These are phyloP conservation scores for Fomitopsis pinicola DNA, from an alignment of 1,284 basidiomycete species.

Conservation along the genomic window DNA sequence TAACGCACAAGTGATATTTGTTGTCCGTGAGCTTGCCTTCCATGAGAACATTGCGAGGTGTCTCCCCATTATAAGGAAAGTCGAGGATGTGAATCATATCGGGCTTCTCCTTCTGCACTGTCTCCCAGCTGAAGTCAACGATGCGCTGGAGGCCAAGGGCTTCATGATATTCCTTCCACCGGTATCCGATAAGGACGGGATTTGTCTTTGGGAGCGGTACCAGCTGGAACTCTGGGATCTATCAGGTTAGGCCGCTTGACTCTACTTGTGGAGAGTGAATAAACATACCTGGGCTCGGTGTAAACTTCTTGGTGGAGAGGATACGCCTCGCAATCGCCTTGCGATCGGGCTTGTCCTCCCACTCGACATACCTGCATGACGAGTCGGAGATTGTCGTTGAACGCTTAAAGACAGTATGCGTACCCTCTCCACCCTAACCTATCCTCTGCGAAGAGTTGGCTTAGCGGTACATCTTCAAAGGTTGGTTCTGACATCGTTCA, in stretches of 20 bases:
- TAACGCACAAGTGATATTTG: constrained; percentile 42
- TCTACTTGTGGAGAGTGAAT: too few species aligned
- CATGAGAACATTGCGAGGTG: constrained; percentile 37
- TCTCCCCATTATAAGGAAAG: constrained; percentile 52
- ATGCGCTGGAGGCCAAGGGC: constrained; percentile 43
- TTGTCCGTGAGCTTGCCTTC: constrained; percentile 42
- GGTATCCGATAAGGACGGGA: constrained; percentile 44
- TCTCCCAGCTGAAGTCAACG: constrained; percentile 50
- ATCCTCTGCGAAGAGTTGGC: constrained; percentile 31
- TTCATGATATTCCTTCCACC: constrained; percentile 54
- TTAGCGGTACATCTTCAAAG: constrained; percentile 17
- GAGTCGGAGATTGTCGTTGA: neutral
- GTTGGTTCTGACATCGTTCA: neutral
- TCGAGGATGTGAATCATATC: constrained; percentile 50
- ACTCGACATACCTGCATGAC: constrained; percentile 39
- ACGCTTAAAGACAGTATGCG: constrained; percentile 5
- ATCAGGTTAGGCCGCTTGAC: neutral
- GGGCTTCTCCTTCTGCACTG: constrained; percentile 48
- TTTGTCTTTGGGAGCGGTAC: constrained; percentile 48
- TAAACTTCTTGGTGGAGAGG: constrained; percentile 37
- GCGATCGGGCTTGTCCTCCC: constrained; percentile 43
- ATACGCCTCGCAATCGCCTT: constrained; percentile 37
- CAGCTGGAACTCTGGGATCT: constrained; percentile 37
- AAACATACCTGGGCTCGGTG: constrained; percentile 35
- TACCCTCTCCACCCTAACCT: constrained; percentile 33